A percentile compares a stretch with the other conserved stretches of the same genome.
phyloP scores from a whole-genome alignment of 306 rosid species.

The Coriaria nepalensis region DNA sequence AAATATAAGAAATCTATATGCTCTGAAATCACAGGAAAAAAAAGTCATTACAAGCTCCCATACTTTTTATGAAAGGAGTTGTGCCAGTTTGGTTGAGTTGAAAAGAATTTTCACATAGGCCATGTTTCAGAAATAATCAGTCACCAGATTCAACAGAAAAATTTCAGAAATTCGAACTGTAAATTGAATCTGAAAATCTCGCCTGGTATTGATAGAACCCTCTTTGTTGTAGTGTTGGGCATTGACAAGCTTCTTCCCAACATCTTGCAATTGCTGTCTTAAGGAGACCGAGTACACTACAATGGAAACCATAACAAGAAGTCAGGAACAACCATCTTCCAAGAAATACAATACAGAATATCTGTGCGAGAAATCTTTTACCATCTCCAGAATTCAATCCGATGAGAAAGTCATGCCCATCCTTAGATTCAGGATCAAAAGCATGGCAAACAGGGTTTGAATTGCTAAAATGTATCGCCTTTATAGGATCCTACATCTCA shows the following conservation, averaged over 20 bases:
- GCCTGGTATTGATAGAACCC: slow-evolving; percentile 85
- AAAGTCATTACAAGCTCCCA: too few relatives aligned
- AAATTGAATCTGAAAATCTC: slow-evolving; percentile 16
- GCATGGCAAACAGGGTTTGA: slow-evolving; percentile 83
- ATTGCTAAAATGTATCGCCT: slow-evolving; percentile 87
- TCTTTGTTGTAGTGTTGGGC: slow-evolving; percentile 95
- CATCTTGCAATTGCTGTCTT: slow-evolving; percentile 98
- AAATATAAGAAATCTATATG: too few relatives aligned
- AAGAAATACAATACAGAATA: slow-evolving; percentile 6
- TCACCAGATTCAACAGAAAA: too few relatives aligned
- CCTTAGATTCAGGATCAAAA: slow-evolving; percentile 88
- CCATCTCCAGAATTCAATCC: slow-evolving; percentile 94
- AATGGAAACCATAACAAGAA: slow-evolving; percentile 29
- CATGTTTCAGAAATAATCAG: too few relatives aligned
- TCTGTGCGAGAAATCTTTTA: slow-evolving; percentile 16
- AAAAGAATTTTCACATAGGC: too few relatives aligned
- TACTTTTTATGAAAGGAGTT: too few relatives aligned
- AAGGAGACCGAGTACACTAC: slow-evolving; percentile 94
- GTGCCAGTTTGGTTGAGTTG: too few relatives aligned
- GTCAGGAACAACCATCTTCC: slow-evolving; percentile 20
- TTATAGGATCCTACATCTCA: slow-evolving; percentile 74
- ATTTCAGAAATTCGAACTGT: too few relatives aligned
- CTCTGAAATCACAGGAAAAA: too few relatives aligned
- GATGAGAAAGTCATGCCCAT: slow-evolving; percentile 89
- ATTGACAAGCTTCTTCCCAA: slow-evolving; percentile 89